Percentiles rank a stretch among this genome's conserved stretches.
These are phyloP conservation scores for Phytophthora kernoviae DNA, from an alignment of 352 stramenopile species.

Conservation along the genomic window DNA sequence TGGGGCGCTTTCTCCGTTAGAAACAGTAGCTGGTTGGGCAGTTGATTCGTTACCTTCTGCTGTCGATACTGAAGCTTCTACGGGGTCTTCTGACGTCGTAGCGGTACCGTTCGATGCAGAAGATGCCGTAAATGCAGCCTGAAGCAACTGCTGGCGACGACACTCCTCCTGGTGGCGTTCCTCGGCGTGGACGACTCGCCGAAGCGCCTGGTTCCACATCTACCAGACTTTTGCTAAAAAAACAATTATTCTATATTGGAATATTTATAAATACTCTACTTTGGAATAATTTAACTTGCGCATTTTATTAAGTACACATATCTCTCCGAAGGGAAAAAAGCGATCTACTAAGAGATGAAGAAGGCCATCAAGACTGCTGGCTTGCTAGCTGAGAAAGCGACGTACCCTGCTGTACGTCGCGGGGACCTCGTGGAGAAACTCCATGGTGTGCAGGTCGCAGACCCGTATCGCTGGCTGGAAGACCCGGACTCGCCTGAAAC, in stretches of 20 bases:
- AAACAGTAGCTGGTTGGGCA: neutral
- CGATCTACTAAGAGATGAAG: conserved; percentile 28
- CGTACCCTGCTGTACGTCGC: conserved; percentile 61
- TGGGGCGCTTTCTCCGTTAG: neutral
- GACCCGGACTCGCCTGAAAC: conserved; percentile 82
- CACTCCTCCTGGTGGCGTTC: conserved; percentile 31
- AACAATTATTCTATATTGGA: too few species aligned
- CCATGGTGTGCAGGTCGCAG: conserved; percentile 56
- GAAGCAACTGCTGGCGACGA: conserved; percentile 29
- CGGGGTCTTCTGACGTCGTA: neutral
- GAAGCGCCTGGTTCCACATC: conserved; percentile 45
- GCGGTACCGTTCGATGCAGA: conserved; percentile 4
- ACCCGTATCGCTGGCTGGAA: conserved; percentile 82
- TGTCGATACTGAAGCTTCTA: conserved; percentile 10
- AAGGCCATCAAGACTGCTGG: conserved; percentile 34
- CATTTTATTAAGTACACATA: too few species aligned
- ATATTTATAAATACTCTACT: too few species aligned
- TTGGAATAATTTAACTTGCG: too few species aligned
- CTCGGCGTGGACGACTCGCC: conserved; percentile 34
- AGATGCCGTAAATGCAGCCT: conserved; percentile 12
- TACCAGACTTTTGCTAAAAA: too few species aligned
- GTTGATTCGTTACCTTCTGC: neutral
- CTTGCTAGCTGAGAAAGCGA: conserved; percentile 32
- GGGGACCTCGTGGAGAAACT: conserved; percentile 58
- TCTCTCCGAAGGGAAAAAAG: too few species aligned